Percentiles rank a stretch among this genome's conserved stretches.
Conservation (phyloP, 1,139 yeast genomes). For the Sugiyamaella neomexicana region DNA sequence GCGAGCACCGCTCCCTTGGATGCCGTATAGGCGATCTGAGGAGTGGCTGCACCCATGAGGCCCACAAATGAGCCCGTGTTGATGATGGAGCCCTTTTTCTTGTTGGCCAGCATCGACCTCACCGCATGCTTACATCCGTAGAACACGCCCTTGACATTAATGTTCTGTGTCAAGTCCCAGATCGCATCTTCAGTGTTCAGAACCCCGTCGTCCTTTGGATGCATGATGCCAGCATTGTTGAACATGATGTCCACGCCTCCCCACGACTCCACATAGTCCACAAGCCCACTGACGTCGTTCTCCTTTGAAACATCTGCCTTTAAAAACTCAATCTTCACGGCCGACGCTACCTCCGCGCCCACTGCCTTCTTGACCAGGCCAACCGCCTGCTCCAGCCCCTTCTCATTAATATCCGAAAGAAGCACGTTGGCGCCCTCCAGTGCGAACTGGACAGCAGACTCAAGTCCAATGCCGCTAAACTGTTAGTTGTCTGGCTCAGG, state of each 20-base stretch:
- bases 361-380: constrained; percentile 33
- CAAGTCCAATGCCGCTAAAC: constrained; percentile 41
- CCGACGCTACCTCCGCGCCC: constrained; percentile 26
- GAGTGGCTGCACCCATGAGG: constrained; percentile 46
- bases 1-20: constrained; percentile 46
- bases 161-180: constrained; percentile 53
- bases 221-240: constrained; percentile 78
- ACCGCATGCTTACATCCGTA: constrained; percentile 58
- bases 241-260: constrained; percentile 65
- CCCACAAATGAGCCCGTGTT: constrained; percentile 65
- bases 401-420: constrained; percentile 54
- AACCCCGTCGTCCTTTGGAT: constrained; percentile 58
- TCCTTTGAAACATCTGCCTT: constrained; percentile 42
- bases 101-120: constrained; percentile 50
- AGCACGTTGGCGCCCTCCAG: constrained; percentile 54
- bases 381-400: constrained; percentile 37
- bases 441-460: constrained; percentile 42
- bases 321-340: constrained; percentile 32
- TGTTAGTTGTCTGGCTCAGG: background rate
- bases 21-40: constrained; percentile 44
- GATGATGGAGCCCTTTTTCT: constrained; percentile 57
- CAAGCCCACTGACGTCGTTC: constrained; percentile 40
- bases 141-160: constrained; percentile 58
- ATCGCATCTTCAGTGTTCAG: constrained; percentile 44
- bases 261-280: constrained; percentile 43